Percentiles rank a stretch among this genome's conserved stretches.
Conservation (phyloP, 2,329 filamentous ascomycete species). For the Aspergillus niger region DNA sequence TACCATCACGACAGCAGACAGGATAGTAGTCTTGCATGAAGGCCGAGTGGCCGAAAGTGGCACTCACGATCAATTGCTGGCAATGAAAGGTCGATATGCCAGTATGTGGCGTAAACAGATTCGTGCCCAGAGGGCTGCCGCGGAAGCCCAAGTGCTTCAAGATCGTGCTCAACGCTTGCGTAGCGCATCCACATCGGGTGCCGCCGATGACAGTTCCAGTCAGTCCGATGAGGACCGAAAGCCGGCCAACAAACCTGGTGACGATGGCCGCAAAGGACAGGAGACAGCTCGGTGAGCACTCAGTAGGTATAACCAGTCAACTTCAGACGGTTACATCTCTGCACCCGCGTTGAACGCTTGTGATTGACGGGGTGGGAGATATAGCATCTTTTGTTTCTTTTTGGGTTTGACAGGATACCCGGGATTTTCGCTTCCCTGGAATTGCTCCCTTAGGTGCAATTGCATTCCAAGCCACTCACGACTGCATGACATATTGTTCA, state of each 20-base stretch:
- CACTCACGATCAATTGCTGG: constrained; percentile 75
- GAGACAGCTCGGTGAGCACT: background rate
- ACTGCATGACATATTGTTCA: constrained; percentile 29
- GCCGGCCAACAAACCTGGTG: constrained; percentile 57
- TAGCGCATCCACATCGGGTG: constrained; percentile 41
- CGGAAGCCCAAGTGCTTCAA: constrained; percentile 56
- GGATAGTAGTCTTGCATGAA: constrained; percentile 76
- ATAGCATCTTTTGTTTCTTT: constrained; percentile 10
- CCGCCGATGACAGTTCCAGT: constrained; percentile 50
- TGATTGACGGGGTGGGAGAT: constrained; percentile 14
- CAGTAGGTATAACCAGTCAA: constrained; percentile 34
- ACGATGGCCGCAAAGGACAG: constrained; percentile 12
- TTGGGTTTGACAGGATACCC: constrained; percentile 1
- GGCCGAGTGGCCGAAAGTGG: constrained; percentile 78
- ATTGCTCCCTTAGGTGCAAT: constrained; percentile 20
- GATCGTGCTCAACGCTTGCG: constrained; percentile 47
- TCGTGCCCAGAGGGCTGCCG: constrained; percentile 69
- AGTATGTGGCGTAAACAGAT: constrained; percentile 92
- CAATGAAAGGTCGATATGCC: constrained; percentile 70
- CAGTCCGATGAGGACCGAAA: constrained; percentile 52
- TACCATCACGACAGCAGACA: constrained; percentile 81
- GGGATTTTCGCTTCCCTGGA: constrained; percentile 16
- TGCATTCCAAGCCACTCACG: constrained; percentile 34
- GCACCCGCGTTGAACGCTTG: background rate
- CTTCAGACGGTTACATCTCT: background rate